Conservation (phyloP, 495 filamentous ascomycete genomes). For the Evernia prunastri region DNA sequence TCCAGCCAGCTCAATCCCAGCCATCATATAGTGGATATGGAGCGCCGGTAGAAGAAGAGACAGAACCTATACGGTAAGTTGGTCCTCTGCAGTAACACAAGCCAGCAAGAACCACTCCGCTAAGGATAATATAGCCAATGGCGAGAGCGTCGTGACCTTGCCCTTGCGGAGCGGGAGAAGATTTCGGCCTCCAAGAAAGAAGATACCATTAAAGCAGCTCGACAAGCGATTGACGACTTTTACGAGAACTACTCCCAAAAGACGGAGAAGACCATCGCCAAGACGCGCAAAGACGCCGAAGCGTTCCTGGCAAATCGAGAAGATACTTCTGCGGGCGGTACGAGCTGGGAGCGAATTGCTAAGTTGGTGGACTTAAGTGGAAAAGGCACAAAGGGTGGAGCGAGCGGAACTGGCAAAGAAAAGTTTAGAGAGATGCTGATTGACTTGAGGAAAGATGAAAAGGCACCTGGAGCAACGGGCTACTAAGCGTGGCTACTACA, state of each 20-base stretch:
- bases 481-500: slow-evolving; percentile 33
- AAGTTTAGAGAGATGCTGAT: slow-evolving; percentile 88
- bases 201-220: slow-evolving; percentile 77
- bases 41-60: slow-evolving; percentile 60
- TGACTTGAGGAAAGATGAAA: slow-evolving; percentile 86
- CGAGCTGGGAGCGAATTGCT: slow-evolving; percentile 96
- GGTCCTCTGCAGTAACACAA: not conserved
- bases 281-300: slow-evolving; percentile 87
- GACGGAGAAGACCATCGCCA: slow-evolving; percentile 80
- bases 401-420: slow-evolving; percentile 83
- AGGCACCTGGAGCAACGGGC: slow-evolving; percentile 77
- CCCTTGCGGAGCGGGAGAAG: slow-evolving; percentile 68
- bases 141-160: slow-evolving; percentile 79
- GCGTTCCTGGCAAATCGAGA: slow-evolving; percentile 83
- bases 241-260: slow-evolving; percentile 99
- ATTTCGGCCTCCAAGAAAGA: slow-evolving; percentile 68
- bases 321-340: slow-evolving; percentile 87
- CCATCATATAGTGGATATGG: slow-evolving; percentile 41
- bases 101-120: slow-evolving; percentile 8
- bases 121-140: slow-evolving; percentile 51
- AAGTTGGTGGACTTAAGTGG: slow-evolving; percentile 95
- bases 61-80: slow-evolving; percentile 71
- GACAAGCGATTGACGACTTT: slow-evolving; percentile 91
- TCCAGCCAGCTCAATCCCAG: slow-evolving; percentile 49
- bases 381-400: slow-evolving; percentile 80